Evolutionary conservation across 106 monocot genomes (phyloP).

Genomic region (Acorus calamus): DNA sequence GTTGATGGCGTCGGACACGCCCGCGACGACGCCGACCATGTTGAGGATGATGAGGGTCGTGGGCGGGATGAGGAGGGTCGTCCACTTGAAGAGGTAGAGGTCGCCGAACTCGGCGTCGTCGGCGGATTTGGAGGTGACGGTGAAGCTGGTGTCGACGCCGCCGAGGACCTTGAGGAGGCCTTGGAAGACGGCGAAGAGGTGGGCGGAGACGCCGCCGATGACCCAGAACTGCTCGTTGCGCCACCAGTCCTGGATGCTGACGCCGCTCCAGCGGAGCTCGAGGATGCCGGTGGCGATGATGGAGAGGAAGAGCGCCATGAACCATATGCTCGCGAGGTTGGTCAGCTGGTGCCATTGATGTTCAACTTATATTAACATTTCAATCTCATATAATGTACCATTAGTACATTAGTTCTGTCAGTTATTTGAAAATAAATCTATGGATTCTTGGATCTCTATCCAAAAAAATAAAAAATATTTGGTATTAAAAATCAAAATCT

Average conservation of each 20-base stretch:
- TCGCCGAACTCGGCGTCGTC: conserved; percentile 64
- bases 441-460: too few relatives aligned
- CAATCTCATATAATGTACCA: too few relatives aligned
- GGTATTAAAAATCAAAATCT: neutral
- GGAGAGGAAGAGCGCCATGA: conserved; percentile 81
- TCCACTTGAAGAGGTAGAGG: conserved; percentile 89
- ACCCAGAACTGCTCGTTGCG: conserved; percentile 99
- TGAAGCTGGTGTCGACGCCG: conserved; percentile 92
- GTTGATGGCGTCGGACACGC: conserved; percentile 83
- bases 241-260: conserved; percentile 98
- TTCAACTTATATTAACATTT: too few relatives aligned
- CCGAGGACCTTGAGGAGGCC: conserved; percentile 85
- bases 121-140: conserved; percentile 72
- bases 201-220: conserved; percentile 90
- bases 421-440: too few relatives aligned
- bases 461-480: neutral
- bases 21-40: conserved; percentile 91
- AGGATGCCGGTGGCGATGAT: conserved; percentile 89
- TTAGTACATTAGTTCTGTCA: too few relatives aligned
- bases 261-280: conserved; percentile 83
- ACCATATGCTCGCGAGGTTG: conserved; percentile 79
- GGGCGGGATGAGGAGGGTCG: conserved; percentile 73
- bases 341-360: conserved; percentile 29
- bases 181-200: conserved; percentile 93
- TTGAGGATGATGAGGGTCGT: conserved; percentile 84